phyloP scores from a whole-genome alignment of 176 grass and related monocot genomes.

The Ananas comosus region DNA sequence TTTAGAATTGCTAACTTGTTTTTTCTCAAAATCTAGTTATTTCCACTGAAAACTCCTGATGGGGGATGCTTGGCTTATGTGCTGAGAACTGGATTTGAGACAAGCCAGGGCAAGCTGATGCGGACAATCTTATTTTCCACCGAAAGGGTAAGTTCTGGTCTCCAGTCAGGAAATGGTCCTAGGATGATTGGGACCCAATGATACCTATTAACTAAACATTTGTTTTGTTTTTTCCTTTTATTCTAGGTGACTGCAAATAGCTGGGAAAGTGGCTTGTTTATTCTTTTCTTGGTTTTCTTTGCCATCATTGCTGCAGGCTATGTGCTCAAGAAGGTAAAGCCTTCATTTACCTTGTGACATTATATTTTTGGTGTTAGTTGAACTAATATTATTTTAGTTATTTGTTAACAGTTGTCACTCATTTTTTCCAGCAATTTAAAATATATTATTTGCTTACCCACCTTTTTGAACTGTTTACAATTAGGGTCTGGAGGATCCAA shows the following conservation, averaged over 20 bases:
- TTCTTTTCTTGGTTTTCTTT: conserved; percentile 97
- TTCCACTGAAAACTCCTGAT: conserved; percentile 80
- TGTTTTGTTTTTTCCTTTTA: not conserved
- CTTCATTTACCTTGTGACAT: not conserved
- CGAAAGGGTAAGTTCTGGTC: conserved; percentile 70
- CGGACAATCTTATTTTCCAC: conserved; percentile 99
- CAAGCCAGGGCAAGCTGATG: conserved; percentile 99
- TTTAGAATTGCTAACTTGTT: conserved; percentile 34
- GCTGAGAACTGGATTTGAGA: conserved; percentile 98
- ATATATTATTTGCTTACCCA: conserved; percentile 15
- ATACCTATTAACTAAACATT: no score
- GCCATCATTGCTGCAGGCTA: conserved; percentile 97
- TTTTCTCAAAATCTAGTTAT: conserved; percentile 44
- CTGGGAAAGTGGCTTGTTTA: conserved; percentile 92
- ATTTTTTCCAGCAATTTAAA: not conserved
- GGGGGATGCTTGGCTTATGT: conserved; percentile 93
- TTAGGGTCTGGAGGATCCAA: conserved; percentile 94
- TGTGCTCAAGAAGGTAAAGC: conserved; percentile 78
- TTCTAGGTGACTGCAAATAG: conserved; percentile 95
- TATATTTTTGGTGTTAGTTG: conserved; percentile 3
- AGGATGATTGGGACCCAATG: not conserved
- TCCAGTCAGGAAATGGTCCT: conserved; percentile 8
- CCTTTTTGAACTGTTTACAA: conserved; percentile 8
- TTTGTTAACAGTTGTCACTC: not conserved
- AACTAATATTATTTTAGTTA: not conserved